Evolutionary conservation across 2,329 filamentous ascomycete genomes (phyloP), one percentile per base, ranked within the genome.

Genomic region (Grosmannia penicillata): DNA sequence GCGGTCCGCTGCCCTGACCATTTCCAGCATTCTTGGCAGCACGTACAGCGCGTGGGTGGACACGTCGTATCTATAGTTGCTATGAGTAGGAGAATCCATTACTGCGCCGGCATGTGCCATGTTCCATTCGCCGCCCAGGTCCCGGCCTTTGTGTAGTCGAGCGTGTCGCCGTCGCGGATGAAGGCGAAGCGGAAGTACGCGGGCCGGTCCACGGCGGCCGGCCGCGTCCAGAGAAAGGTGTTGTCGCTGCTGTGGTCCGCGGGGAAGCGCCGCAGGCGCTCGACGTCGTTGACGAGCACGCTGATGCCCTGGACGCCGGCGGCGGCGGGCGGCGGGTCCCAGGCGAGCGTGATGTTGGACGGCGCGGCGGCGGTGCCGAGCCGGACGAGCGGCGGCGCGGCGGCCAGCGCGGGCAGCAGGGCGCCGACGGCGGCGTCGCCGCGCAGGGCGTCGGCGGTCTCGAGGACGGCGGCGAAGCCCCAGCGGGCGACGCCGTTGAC

Each of bases 401-500:
- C n/a, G n/a, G 63, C 48, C 21, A 76, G 60, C 0, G 46, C 59
- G 30, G 67, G 84, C 2, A 91, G 64, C 0, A 71, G 58, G 0
- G 75, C 76, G 10, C 74, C 73, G 27, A 70, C 57, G 41, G 76
- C 71, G 1, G 72, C 74, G 46, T 81, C 77, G n/a, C 74, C 76
- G 38, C 76, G 75, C 19, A 98, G 60, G 1, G 77, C 75, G 1
- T 58, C 68, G 0, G 82, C 74, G 0, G 91, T 96, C 58, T 98
- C 79, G 14, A 98, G 70, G 33, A 98, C 75, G 1, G 81, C 70
- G 44, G 85, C 87, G 55, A 93, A 98, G 1, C 87, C 87, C 91
- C 91, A 96, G 31, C 89, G 72, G 4, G 87, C 89, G 43, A 93
- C 76, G 37, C 91, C 89, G 54, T 95, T 95, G 60, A 95, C 78